Percentiles rank a stretch among this genome's conserved stretches.
Conservation (phyloP, 306 rosid species). For the Casuarina cunninghamiana region DNA sequence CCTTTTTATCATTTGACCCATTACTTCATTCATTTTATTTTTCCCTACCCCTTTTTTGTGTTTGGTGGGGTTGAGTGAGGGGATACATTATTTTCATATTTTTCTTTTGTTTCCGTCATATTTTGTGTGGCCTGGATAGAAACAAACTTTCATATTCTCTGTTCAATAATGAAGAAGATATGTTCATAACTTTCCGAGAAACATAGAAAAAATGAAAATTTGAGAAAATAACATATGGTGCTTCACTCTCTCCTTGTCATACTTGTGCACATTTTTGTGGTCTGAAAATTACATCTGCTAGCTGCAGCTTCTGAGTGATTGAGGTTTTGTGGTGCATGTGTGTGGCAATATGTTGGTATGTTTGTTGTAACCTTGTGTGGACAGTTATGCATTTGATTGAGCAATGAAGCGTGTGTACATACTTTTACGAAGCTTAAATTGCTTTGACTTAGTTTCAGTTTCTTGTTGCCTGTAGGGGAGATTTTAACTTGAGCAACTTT, state of each 20-base stretch:
- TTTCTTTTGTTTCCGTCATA: neutral
- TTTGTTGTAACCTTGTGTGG: neutral
- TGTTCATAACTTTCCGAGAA: neutral
- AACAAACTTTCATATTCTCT: neutral
- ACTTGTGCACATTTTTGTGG: neutral
- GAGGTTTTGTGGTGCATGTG: neutral
- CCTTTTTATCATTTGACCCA: neutral
- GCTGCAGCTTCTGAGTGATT: neutral
- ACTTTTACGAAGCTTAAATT: conserved; percentile 10
- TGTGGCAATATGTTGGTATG: neutral
- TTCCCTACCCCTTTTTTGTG: neutral
- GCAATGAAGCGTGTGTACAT: neutral
- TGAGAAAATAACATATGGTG: neutral
- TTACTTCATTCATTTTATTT: neutral
- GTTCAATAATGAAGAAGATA: neutral
- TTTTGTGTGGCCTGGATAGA: neutral
- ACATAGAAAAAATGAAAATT: neutral
- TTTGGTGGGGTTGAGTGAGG: too few species aligned
- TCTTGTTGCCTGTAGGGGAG: conserved; percentile 43
- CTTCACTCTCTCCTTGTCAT: neutral
- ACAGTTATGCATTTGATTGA: neutral
- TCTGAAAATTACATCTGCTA: neutral
- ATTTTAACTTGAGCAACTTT: conserved; percentile 62
- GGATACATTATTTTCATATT: neutral
- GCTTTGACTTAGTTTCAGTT: conserved; percentile 4